Base-by-base conservation (phyloP, 331 rosid species). In the Pyracantha coccinea region DNA sequence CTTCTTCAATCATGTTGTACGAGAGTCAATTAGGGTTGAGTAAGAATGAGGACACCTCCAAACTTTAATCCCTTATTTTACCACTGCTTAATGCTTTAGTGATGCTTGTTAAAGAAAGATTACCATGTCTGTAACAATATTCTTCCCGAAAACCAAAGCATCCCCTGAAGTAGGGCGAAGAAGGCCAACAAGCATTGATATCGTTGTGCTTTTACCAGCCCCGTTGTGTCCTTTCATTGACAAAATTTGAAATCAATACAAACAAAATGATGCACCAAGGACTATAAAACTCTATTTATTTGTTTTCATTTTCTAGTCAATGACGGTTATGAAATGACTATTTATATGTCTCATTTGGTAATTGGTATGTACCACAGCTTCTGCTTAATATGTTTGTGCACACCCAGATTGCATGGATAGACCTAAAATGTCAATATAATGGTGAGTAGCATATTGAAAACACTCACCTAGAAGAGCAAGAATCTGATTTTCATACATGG, bases 181-280 rank as follows among this genome's bases (percentile, higher is more conserved):
- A 77, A 92, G 96, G 72, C 99, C 99, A 75, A 94, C 99, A 70
- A 94, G 97, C 97, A 94, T 94, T 45, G 99, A 90, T 78, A 94
- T 92, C 33, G 97, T 90, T 17, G 97, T 90, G 79, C 96, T 92
- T 85, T 94, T 92, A 44, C 99, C 97, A 87, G 97, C 96, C 69
- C 97, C 95, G 74, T 90, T 94, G 78, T 94, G 96, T 75, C 99
- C 99, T 94, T 81, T 66, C 79, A 75, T 78, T 66, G 67, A 27
- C 35, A 77, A 50, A 75, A 21, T 23, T 29, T 24, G 69, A 35
- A 75, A 74, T 74, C 65, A 35, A 52, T 45, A 65, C 64, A 50
- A 69, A 38, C n/a, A 29, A 69, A 55, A n/a, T 12, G 2, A 50
- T 9, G 28, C 27, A 44, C 58, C 57, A 53, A 66, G 52, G 53